A percentile compares a stretch with the other conserved stretches of the same genome.
Conservation (phyloP, 2,329 filamentous ascomycete genomes). For the Penicillium brasilianum region DNA sequence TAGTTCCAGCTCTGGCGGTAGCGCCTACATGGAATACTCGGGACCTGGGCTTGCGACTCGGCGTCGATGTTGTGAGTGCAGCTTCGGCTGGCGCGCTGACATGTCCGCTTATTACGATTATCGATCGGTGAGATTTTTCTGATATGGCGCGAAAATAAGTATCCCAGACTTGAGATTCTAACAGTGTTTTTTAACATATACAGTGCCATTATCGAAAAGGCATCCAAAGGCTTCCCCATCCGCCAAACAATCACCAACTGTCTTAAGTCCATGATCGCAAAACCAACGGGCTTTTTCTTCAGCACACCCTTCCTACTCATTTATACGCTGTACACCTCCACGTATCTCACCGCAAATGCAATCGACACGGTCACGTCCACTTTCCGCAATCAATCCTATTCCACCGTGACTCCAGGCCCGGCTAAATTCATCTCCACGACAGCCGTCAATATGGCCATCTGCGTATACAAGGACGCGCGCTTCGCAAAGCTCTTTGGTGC, state of each 20-base stretch:
- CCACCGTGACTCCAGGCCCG: conserved; percentile 70
- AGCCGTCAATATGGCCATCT: conserved; percentile 80
- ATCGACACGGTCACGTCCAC: conserved; percentile 83
- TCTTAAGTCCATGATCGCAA: conserved; percentile 45
- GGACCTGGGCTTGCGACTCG: conserved; percentile 69
- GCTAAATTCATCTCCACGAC: conserved; percentile 82
- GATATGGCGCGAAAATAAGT: not conserved
- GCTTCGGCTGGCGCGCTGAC: conserved; percentile 74
- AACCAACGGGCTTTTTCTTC: conserved; percentile 50
- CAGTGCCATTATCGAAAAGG: conserved; percentile 58
- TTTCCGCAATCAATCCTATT: conserved; percentile 60
- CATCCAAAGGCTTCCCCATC: conserved; percentile 51
- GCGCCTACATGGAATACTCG: conserved; percentile 71
- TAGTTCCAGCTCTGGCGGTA: not conserved
- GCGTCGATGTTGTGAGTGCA: conserved; percentile 71
- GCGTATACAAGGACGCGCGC: conserved; percentile 86
- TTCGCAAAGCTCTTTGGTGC: conserved; percentile 84
- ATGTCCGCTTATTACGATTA: conserved; percentile 82
- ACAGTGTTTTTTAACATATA: not conserved
- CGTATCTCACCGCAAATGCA: conserved; percentile 85
- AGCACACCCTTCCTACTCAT: conserved; percentile 57
- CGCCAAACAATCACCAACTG: conserved; percentile 47
- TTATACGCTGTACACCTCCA: conserved; percentile 76
- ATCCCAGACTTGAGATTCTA: not conserved
- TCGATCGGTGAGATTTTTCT: conserved; percentile 69